Conservation (phyloP, 148 eudicot genomes). For the Talinum fruticosum region DNA sequence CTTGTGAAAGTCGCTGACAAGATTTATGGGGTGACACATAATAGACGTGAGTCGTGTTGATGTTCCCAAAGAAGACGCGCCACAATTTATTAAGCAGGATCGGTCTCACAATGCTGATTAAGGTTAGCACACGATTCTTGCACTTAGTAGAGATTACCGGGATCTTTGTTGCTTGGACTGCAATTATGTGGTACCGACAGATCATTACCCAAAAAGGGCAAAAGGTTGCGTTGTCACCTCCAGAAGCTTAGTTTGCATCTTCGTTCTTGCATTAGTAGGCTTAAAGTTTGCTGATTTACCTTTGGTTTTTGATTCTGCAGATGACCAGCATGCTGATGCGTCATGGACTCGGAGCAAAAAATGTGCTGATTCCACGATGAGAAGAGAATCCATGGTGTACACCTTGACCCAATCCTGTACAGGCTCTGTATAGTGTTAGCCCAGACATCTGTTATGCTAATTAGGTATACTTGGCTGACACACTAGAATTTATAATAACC, state of each 20-base stretch:
- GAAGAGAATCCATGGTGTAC: too few species aligned
- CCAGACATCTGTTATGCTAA: too few species aligned
- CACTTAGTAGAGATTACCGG: not conserved
- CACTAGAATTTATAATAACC: too few species aligned
- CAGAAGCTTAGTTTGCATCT: too few species aligned
- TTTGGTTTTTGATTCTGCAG: not conserved
- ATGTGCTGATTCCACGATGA: too few species aligned
- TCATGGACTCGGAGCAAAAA: not conserved
- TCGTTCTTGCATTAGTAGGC: too few species aligned
- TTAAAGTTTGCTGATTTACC: not conserved
- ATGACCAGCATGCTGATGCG: not conserved
- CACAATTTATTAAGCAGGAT: slow-evolving; percentile 85
- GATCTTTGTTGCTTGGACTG: not conserved
- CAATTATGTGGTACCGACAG: too few species aligned
- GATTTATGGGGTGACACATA: slow-evolving; percentile 88
- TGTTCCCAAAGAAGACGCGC: slow-evolving; percentile 70
- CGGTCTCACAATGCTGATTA: slow-evolving; percentile 67
- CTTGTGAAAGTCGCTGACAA: slow-evolving; percentile 95
- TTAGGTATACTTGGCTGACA: too few species aligned
- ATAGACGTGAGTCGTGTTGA: slow-evolving; percentile 79
- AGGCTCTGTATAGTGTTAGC: too few species aligned
- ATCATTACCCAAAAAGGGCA: too few species aligned
- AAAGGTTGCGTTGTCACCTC: too few species aligned
- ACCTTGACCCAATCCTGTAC: too few species aligned
- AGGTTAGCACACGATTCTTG: slow-evolving; percentile 37